Percentiles rank a stretch among this genome's conserved stretches.
Evolutionary conservation across 306 rosid genomes (phyloP).

Genomic region (Oemleria cerasiformis): DNA sequence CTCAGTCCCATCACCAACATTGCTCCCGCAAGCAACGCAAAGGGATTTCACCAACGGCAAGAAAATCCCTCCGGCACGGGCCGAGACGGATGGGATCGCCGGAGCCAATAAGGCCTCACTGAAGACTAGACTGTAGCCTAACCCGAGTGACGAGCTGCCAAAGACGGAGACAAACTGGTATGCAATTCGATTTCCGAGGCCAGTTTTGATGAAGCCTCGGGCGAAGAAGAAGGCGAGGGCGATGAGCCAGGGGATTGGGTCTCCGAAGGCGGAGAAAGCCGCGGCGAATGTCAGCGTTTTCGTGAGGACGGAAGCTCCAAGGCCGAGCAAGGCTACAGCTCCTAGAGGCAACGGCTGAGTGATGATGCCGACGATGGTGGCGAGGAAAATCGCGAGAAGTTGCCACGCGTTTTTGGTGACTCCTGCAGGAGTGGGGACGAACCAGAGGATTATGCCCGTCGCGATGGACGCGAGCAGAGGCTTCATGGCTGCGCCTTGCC

Average conservation of each 20-base stretch:
- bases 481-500: conserved; percentile 85
- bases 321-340: conserved; percentile 82
- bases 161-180: conserved; percentile 82
- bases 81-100: conserved; percentile 93
- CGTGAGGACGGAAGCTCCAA: conserved; percentile 84
- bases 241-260: conserved; percentile 96
- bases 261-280: conserved; percentile 92
- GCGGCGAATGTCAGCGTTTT: conserved; percentile 83
- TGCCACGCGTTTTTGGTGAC: conserved; percentile 86
- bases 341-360: conserved; percentile 93
- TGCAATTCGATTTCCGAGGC: conserved; percentile 90
- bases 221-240: conserved; percentile 97
- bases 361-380: conserved; percentile 89
- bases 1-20: conserved; percentile 93
- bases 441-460: conserved; percentile 76
- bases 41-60: conserved; percentile 82
- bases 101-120: conserved; percentile 94
- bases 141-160: conserved; percentile 89
- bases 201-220: conserved; percentile 90
- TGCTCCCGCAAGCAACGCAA: conserved; percentile 94
- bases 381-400: conserved; percentile 77
- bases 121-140: conserved; percentile 92
- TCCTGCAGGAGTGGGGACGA: conserved; percentile 74
- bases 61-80: conserved; percentile 93
- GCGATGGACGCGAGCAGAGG: conserved; percentile 78